Percentiles rank a stretch among this genome's conserved stretches.
These are phyloP conservation scores for Madurella fahalii DNA, from an alignment of 2,329 filamentous ascomycete species.

Conservation along the genomic window DNA sequence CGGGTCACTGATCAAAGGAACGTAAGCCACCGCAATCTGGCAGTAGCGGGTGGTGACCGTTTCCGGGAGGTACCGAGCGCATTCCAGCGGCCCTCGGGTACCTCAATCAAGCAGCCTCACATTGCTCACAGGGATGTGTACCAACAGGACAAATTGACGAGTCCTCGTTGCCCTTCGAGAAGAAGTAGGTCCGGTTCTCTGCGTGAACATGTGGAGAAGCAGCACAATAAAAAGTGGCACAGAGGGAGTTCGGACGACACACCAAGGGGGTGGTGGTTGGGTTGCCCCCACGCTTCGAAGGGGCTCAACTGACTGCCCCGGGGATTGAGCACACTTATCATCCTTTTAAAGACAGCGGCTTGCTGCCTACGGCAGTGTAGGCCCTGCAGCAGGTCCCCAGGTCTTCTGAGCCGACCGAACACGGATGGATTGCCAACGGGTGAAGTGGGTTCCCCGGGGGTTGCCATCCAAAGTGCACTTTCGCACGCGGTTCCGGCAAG, in stretches of 20 bases:
- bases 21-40: slow-evolving; percentile 11
- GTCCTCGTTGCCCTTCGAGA: slow-evolving; percentile 22
- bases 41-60: slow-evolving; percentile 13
- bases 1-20: slow-evolving; percentile 15
- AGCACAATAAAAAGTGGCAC: background rate
- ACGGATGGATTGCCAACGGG: slow-evolving; percentile 20
- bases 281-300: background rate
- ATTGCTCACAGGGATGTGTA: slow-evolving; percentile 11
- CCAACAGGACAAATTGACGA: slow-evolving; percentile 12
- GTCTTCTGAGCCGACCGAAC: slow-evolving; percentile 17
- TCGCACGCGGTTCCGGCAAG: slow-evolving; percentile 14
- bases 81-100: slow-evolving; percentile 24
- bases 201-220: slow-evolving; percentile 26
- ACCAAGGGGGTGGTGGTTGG: slow-evolving; percentile 1
- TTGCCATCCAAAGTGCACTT: slow-evolving; percentile 15
- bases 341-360: slow-evolving; percentile 14
- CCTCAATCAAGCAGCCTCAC: slow-evolving; percentile 16
- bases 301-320: slow-evolving; percentile 6
- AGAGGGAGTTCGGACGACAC: background rate
- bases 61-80: slow-evolving; percentile 24
- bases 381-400: slow-evolving; percentile 3
- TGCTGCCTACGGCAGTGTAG: slow-evolving; percentile 9
- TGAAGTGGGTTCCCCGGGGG: slow-evolving; percentile 12
- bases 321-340: slow-evolving; percentile 4
- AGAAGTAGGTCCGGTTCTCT: slow-evolving; percentile 20